Evolutionary conservation across 192 early-diverging fungal genomes (phyloP).

Genomic region (Coemansia umbellata): DNA sequence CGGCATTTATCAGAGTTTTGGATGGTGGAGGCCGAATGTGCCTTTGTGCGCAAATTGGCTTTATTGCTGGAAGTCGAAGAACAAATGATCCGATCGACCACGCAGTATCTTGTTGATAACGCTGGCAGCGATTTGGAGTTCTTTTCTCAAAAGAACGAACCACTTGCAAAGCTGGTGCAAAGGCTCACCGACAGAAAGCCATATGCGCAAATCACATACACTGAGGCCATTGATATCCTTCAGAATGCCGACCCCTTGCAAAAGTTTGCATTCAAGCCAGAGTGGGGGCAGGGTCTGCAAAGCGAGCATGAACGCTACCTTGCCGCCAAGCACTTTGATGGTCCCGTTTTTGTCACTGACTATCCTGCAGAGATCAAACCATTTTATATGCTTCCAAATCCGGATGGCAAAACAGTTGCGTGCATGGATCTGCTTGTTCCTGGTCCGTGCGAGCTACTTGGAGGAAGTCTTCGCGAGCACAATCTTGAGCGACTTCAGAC

Average conservation of each 20-base stretch:
- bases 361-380: slow-evolving; percentile 78
- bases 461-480: slow-evolving; percentile 82
- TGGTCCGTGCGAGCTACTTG: slow-evolving; percentile 77
- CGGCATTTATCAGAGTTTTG: slow-evolving; percentile 90
- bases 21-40: slow-evolving; percentile 89
- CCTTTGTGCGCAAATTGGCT: slow-evolving; percentile 62
- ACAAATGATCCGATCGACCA: slow-evolving; percentile 57
- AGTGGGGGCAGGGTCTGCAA: slow-evolving; percentile 72
- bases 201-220: slow-evolving; percentile 71
- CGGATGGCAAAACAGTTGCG: slow-evolving; percentile 62
- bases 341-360: slow-evolving; percentile 88
- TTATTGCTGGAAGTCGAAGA: slow-evolving; percentile 70
- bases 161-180: slow-evolving; percentile 29
- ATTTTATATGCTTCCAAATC: slow-evolving; percentile 79
- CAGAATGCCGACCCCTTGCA: slow-evolving; percentile 46
- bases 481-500: slow-evolving; percentile 51
- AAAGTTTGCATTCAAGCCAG: slow-evolving; percentile 60
- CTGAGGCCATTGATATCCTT: slow-evolving; percentile 70
- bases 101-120: slow-evolving; percentile 53
- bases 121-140: slow-evolving; percentile 48
- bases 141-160: slow-evolving; percentile 58
- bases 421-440: slow-evolving; percentile 84
- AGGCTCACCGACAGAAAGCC: slow-evolving; percentile 34
- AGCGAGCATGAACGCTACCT: slow-evolving; percentile 86
- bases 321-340: slow-evolving; percentile 54